A percentile compares a stretch with the other conserved stretches of the same genome.
phyloP scores from a whole-genome alignment of 2,329 filamentous ascomycete species.

The Anthostomella pinea region DNA sequence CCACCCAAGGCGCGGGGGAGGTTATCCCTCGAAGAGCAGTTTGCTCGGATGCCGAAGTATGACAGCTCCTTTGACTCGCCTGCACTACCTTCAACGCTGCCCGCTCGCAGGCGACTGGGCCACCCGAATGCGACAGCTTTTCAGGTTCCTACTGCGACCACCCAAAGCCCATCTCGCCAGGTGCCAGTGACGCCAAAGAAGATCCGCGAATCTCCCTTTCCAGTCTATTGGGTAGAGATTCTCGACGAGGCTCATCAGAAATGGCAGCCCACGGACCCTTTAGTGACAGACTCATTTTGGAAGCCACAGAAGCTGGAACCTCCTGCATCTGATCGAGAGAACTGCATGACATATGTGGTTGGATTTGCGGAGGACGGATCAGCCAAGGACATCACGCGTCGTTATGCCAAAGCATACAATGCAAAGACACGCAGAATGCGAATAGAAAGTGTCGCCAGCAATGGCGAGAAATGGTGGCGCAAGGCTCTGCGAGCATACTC shows the following conservation, averaged over 20 bases:
- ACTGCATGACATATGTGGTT: constrained; percentile 78
- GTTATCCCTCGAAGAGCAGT: constrained; percentile 33
- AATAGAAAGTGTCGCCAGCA: constrained; percentile 61
- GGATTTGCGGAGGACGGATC: constrained; percentile 79
- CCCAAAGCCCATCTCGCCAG: constrained; percentile 32
- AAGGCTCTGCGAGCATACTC: constrained; percentile 49
- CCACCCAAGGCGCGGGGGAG: constrained; percentile 32
- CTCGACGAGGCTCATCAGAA: constrained; percentile 84
- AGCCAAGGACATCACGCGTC: constrained; percentile 79
- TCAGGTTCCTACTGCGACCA: constrained; percentile 42
- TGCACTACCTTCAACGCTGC: constrained; percentile 27
- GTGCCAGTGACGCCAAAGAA: constrained; percentile 36
- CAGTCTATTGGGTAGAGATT: constrained; percentile 92
- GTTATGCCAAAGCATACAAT: constrained; percentile 85
- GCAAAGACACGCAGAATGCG: constrained; percentile 81
- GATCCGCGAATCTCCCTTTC: constrained; percentile 70
- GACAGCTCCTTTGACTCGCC: constrained; percentile 30
- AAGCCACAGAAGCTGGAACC: constrained; percentile 79
- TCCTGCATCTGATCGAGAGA: constrained; percentile 71
- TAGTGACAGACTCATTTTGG: constrained; percentile 75
- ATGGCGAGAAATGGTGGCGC: constrained; percentile 52
- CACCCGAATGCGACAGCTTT: constrained; percentile 55
- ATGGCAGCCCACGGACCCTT: constrained; percentile 84
- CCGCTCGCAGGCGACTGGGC: constrained; percentile 48
- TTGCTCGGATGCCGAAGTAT: constrained; percentile 40